A percentile compares a stretch with the other conserved stretches of the same genome.
Conservation (phyloP, 768 basidiomycete genomes). For the Hortiboletus flavorubellus region DNA sequence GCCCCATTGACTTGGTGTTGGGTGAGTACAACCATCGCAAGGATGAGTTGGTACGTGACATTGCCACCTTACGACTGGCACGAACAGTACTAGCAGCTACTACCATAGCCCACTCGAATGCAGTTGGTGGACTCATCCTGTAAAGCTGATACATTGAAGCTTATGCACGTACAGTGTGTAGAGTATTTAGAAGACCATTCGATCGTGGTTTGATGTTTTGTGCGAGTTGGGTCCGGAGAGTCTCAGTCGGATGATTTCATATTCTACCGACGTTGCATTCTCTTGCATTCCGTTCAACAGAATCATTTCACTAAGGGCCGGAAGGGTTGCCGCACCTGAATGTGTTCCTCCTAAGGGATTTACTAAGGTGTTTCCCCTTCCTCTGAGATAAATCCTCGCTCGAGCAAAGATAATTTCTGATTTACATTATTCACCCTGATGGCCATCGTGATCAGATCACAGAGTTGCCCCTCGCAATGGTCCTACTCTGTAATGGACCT, state of each 20-base stretch:
- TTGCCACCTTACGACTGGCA: not conserved
- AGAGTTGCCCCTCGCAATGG: conserved; percentile 30
- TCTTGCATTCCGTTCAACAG: conserved; percentile 62
- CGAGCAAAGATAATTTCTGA: conserved; percentile 65
- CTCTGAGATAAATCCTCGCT: conserved; percentile 76
- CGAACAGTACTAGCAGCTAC: not conserved
- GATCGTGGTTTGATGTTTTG: conserved; percentile 18
- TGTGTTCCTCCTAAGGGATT: conserved; percentile 16
- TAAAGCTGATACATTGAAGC: not conserved
- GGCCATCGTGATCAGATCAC: conserved; percentile 52
- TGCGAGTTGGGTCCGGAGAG: conserved; percentile 31
- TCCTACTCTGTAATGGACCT: conserved; percentile 2
- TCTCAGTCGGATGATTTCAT: conserved; percentile 57
- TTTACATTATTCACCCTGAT: conserved; percentile 59
- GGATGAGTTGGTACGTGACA: not conserved
- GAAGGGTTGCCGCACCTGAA: conserved; percentile 75
- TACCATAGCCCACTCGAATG: not conserved
- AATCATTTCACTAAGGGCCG: conserved; percentile 75
- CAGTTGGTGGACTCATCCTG: not conserved
- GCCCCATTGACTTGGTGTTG: not conserved
- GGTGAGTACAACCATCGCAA: not conserved
- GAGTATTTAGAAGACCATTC: not conserved
- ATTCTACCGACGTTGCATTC: conserved; percentile 54
- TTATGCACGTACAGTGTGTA: not conserved
- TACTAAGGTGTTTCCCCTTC: conserved; percentile 81